These are phyloP conservation scores for Protea cynaroides DNA, from an alignment of 164 flowering plant species.

Conservation along the genomic window DNA sequence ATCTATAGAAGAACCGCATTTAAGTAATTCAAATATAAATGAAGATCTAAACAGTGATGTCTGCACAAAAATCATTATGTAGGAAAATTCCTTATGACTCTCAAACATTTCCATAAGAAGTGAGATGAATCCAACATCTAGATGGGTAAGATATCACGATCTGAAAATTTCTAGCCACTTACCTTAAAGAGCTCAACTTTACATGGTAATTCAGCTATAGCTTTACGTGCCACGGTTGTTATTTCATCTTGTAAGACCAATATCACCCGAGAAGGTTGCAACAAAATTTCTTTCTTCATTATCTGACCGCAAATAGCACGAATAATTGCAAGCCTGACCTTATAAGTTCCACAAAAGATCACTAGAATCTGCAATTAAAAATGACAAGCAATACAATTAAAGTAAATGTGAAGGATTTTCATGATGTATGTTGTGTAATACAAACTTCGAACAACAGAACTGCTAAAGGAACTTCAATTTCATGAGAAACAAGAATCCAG, in stretches of 20 bases:
- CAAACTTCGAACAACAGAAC: neutral
- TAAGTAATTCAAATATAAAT: neutral
- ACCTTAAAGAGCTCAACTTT: slow-evolving; percentile 23
- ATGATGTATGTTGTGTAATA: neutral
- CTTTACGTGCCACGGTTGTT: slow-evolving; percentile 25
- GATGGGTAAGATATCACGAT: neutral
- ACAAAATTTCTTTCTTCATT: slow-evolving; percentile 8
- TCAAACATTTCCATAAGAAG: neutral
- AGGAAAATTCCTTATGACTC: neutral
- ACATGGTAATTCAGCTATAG: slow-evolving; percentile 5
- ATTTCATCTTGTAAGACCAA: slow-evolving; percentile 29
- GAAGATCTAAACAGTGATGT: neutral
- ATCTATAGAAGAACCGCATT: too few relatives aligned
- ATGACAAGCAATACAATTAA: neutral
- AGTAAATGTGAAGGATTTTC: neutral
- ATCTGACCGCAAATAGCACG: slow-evolving; percentile 11
- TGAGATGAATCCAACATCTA: neutral
- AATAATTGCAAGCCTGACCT: slow-evolving; percentile 12
- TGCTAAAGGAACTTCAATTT: too few relatives aligned
- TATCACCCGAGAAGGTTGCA: slow-evolving; percentile 21
- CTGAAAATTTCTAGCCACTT: slow-evolving; percentile 4
- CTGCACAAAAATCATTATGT: neutral
- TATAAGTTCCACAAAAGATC: slow-evolving; percentile 25
- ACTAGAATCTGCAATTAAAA: slow-evolving; percentile 31
- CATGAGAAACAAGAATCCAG: too few relatives aligned